Evolutionary conservation across 1,284 basidiomycete species (phyloP).

Genomic region (Volvariella surrecta): DNA sequence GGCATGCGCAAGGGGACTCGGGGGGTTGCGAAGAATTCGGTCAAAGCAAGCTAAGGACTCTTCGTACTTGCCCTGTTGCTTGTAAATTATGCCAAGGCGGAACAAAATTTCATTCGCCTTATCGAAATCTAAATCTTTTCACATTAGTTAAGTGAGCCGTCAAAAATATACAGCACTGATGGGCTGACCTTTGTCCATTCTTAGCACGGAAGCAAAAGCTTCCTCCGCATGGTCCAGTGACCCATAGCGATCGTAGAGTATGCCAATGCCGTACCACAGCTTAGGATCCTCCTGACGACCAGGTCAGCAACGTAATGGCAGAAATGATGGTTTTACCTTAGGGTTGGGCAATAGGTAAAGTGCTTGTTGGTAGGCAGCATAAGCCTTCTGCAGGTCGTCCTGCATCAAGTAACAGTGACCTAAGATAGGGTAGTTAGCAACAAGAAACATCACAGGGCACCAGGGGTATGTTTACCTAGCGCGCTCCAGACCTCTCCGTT

Average conservation of each 20-base stretch:
- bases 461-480: slow-evolving; percentile 46
- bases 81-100: slow-evolving; percentile 98
- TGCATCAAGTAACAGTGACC: slow-evolving; percentile 99
- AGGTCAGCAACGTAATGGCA: slow-evolving; percentile 15
- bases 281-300: slow-evolving; percentile 81
- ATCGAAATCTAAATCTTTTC: slow-evolving; percentile 77
- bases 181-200: slow-evolving; percentile 86
- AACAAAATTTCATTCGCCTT: slow-evolving; percentile 99
- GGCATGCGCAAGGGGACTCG: slow-evolving; percentile 90
- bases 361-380: slow-evolving; percentile 97
- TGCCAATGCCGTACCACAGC: slow-evolving; percentile 99
- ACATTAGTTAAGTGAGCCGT: slow-evolving; percentile 23
- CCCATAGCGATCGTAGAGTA: slow-evolving; percentile 97
- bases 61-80: slow-evolving; percentile 91
- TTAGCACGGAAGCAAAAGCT: slow-evolving; percentile 92
- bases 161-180: slow-evolving; percentile 9
- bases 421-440: slow-evolving; percentile 18
- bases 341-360: slow-evolving; percentile 94
- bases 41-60: slow-evolving; percentile 89
- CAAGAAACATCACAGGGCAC: slow-evolving; percentile 14
- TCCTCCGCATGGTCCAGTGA: slow-evolving; percentile 98
- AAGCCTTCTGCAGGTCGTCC: slow-evolving; percentile 97
- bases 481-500: slow-evolving; percentile 95
- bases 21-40: slow-evolving; percentile 92
- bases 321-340: slow-evolving; percentile 45